Evolutionary conservation across 306 rosid genomes (phyloP).

Genomic region (Astragalus glycyphyllos): DNA sequence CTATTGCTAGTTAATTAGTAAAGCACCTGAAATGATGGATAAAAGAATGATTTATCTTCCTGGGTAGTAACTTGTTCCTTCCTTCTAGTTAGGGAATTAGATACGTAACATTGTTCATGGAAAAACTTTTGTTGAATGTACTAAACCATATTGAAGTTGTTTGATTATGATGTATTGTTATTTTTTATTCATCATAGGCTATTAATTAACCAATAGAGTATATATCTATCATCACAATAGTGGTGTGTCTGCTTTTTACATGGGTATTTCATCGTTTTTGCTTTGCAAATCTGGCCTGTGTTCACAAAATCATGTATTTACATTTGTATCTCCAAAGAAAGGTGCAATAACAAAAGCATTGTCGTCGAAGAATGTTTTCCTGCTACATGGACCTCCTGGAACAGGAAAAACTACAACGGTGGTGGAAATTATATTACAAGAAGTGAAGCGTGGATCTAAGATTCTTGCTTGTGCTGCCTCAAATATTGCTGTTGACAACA

Average conservation of each 20-base stretch:
- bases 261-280: conserved; percentile 29
- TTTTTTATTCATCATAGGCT: background rate
- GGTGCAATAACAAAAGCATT: conserved; percentile 91
- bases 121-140: background rate
- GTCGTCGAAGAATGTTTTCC: conserved; percentile 81
- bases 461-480: conserved; percentile 98
- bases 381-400: conserved; percentile 99
- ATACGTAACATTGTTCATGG: conserved; percentile 2
- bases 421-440: conserved; percentile 95
- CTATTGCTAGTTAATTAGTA: conserved; percentile 15
- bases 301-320: conserved; percentile 37
- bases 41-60: conserved; percentile 10
- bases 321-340: conserved; percentile 59
- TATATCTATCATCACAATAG: conserved; percentile 10
- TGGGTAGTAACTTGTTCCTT: conserved; percentile 7
- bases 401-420: conserved; percentile 98
- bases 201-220: background rate
- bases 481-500: conserved; percentile 98
- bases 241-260: conserved; percentile 36
- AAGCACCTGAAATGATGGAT: conserved; percentile 12
- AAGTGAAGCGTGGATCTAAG: conserved; percentile 95
- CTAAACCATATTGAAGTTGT: conserved; percentile 33
- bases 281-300: conserved; percentile 37
- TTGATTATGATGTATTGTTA: conserved; percentile 9
- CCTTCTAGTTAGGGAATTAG: conserved; percentile 3